phyloP scores from a whole-genome alignment of 202 grass and related monocot genomes.

The Eragrostis tef region DNA sequence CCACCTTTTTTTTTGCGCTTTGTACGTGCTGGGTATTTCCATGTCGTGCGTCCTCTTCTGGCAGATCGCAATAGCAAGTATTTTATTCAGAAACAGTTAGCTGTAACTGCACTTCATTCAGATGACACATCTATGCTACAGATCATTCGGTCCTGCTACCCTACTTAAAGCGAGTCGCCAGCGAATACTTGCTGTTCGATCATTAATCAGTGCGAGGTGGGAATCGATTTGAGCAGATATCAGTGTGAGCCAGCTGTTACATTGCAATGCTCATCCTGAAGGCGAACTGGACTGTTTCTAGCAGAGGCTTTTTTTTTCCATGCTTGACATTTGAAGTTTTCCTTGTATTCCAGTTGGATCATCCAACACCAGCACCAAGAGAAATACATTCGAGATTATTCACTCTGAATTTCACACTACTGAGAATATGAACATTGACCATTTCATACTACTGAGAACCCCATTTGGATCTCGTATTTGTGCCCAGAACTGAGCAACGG shows the following conservation, averaged over 20 bases:
- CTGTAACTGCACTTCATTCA: background rate
- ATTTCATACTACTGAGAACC: too few species aligned
- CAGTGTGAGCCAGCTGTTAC: background rate
- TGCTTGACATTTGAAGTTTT: too few species aligned
- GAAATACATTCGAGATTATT: too few species aligned
- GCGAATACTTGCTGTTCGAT: background rate
- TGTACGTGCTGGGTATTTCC: background rate
- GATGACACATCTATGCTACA: background rate
- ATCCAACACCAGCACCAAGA: too few species aligned
- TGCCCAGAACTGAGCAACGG: too few species aligned
- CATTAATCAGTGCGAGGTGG: background rate
- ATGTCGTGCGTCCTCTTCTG: background rate
- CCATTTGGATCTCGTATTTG: too few species aligned
- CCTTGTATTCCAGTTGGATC: too few species aligned
- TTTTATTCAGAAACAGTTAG: background rate
- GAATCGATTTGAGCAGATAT: background rate
- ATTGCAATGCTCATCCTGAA: background rate
- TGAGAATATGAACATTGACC: too few species aligned
- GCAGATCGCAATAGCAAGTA: constrained; percentile 9
- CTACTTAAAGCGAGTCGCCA: background rate
- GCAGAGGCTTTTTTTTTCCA: background rate
- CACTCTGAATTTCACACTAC: too few species aligned
- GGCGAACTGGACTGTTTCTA: background rate
- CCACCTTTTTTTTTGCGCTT: background rate
- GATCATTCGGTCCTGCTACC: background rate